Evolutionary conservation across 352 stramenopile species (phyloP).

Genomic region (Pythium myriotylum): DNA sequence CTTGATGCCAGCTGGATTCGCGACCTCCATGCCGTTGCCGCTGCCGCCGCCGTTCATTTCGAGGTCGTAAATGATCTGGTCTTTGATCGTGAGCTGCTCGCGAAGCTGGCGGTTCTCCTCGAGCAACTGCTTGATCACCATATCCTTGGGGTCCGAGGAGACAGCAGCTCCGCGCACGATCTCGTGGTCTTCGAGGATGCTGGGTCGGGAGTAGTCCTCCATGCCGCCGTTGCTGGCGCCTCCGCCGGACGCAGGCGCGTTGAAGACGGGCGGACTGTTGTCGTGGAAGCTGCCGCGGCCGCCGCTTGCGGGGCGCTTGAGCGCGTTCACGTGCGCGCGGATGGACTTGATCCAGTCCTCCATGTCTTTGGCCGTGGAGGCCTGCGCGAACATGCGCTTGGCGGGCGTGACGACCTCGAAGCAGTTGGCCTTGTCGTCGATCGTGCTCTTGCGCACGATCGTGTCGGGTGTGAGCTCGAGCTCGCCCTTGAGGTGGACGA

Average conservation of each 20-base stretch:
- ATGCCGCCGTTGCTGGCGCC: slow-evolving; percentile 17
- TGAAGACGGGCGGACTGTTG: slow-evolving; percentile 28
- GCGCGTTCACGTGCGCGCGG: slow-evolving; percentile 68
- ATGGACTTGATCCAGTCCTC: slow-evolving; percentile 90
- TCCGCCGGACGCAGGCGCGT: slow-evolving; percentile 20
- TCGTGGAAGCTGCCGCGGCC: slow-evolving; percentile 79
- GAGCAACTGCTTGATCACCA: slow-evolving; percentile 87
- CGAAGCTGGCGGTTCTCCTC: slow-evolving; percentile 81
- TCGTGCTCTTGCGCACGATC: slow-evolving; percentile 81
- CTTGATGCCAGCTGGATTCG: slow-evolving; percentile 26
- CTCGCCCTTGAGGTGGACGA: slow-evolving; percentile 84
- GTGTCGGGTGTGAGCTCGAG: slow-evolving; percentile 79
- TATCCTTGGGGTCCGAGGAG: slow-evolving; percentile 83
- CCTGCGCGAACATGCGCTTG: slow-evolving; percentile 89
- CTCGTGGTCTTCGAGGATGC: slow-evolving; percentile 83
- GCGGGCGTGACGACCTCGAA: slow-evolving; percentile 81
- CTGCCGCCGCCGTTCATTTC: slow-evolving; percentile 65
- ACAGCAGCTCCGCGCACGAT: slow-evolving; percentile 80
- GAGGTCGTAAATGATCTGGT: slow-evolving; percentile 84
- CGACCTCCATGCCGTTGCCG: slow-evolving; percentile 21
- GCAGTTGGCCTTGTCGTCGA: slow-evolving; percentile 88
- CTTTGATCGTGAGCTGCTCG: slow-evolving; percentile 79
- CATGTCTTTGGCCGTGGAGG: slow-evolving; percentile 77
- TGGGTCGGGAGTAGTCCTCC: slow-evolving; percentile 82
- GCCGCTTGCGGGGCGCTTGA: slow-evolving; percentile 51